These are phyloP conservation scores for Curvularia hawaiiensis DNA, from an alignment of 2,329 filamentous ascomycete genomes.

Conservation along the genomic window DNA sequence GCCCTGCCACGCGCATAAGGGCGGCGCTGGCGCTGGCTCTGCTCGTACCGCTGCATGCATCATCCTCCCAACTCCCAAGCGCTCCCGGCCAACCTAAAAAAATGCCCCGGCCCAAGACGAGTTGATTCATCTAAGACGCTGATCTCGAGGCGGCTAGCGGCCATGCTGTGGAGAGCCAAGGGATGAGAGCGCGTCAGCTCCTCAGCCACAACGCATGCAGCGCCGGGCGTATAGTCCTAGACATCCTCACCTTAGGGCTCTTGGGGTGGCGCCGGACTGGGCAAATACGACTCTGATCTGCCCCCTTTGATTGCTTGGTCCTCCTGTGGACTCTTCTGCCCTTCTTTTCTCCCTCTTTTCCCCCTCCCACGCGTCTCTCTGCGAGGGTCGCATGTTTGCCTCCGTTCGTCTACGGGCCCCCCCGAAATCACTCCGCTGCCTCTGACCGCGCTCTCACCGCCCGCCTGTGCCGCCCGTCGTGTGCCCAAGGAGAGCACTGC, in stretches of 20 bases:
- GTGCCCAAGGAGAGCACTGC: conserved; percentile 3
- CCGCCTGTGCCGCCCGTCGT: conserved; percentile 11
- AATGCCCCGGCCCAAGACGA: conserved; percentile 9
- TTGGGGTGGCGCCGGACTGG: conserved; percentile 22
- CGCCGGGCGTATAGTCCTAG: conserved; percentile 8
- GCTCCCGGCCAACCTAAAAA: not conserved
- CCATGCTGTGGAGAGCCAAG: conserved; percentile 21
- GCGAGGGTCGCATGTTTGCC: conserved; percentile 36
- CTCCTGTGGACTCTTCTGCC: conserved; percentile 3
- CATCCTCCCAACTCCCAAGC: not conserved
- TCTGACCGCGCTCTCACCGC: conserved; percentile 13
- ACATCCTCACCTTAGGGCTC: conserved; percentile 12
- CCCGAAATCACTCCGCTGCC: conserved; percentile 12
- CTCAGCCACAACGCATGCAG: conserved; percentile 19
- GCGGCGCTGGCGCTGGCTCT: not conserved
- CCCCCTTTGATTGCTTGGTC: conserved; percentile 18
- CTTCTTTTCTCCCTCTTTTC: conserved; percentile 21
- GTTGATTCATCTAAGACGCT: conserved; percentile 12
- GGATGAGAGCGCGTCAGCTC: conserved; percentile 20
- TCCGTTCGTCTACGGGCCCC: conserved; percentile 21
- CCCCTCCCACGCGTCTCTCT: conserved; percentile 32
- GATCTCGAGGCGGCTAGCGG: conserved; percentile 20
- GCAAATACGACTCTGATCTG: conserved; percentile 11
- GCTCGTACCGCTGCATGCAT: conserved; percentile 1
- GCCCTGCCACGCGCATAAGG: not conserved